Base-by-base conservation (phyloP, 1,284 basidiomycete genomes). In the Boletus calvinii region DNA sequence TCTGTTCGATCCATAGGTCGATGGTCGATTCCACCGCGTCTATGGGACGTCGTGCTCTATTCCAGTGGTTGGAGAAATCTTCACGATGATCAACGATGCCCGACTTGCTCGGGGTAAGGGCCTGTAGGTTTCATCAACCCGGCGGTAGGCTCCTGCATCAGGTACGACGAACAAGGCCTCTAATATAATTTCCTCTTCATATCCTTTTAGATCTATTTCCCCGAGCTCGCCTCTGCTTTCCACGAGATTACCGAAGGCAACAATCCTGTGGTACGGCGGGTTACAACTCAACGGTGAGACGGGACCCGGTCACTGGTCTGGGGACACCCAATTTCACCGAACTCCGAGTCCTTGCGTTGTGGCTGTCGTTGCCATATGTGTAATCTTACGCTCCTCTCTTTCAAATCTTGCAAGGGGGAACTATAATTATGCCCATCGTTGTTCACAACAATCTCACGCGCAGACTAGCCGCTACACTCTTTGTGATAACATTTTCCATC, bases 11-110 rank as follows among this genome's bases (percentile, higher is more conserved):
- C 26, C 7, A 26, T 26, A 26, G 26, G 5, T 22, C 22, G 22
- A 26, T 26, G 26, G 26, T 26, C 26, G 26, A 26, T 26, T 26
- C 26, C 7, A 26, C 26, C 1, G 3, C 26, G 7, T 8, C 26
- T 26, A 26, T 8, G 26, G 26, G 7, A 26, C 26, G 26, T 26
- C 26, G 26, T 26, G 26, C 7, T 26, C 26, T 26, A 26, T 6
- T 26, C 26, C 26, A 2, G 70, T 74, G 6, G 49, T 69, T 22
- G 73, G 71, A 7, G 66, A 73, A 4, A 70, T 80, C 35, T 59
- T 80, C 22, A 71, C 77, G 1, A 65, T 79, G 59, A 66, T 81
- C 44, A 80, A 81, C 53, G 78, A 80, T 60, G 74, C 72, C 5
- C 66, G 74, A 9, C 55, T 77, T 32, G 62, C 65, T 4, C 1